Percentiles rank a stretch among this genome's conserved stretches.
These are phyloP conservation scores for Solanum sparsipilum DNA, from an alignment of 257 asterid species.

Conservation along the genomic window DNA sequence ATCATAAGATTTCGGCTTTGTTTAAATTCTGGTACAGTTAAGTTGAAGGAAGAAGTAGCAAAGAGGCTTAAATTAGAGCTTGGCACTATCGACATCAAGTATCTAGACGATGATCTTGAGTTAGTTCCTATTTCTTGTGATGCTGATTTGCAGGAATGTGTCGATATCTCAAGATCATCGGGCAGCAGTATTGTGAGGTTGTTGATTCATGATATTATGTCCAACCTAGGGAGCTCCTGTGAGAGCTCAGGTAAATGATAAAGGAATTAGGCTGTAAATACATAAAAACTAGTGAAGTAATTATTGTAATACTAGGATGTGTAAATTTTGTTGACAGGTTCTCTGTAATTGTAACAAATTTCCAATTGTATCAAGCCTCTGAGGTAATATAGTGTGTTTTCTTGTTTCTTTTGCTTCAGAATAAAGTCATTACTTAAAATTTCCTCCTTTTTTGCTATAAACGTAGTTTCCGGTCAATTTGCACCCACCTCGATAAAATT, in stretches of 20 bases:
- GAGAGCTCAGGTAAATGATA: constrained; percentile 70
- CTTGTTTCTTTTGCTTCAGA: constrained; percentile 25
- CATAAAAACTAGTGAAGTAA: constrained; percentile 17
- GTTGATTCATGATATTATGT: constrained; percentile 53
- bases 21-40: not conserved
- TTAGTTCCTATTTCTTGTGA: constrained; percentile 73
- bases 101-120: constrained; percentile 75
- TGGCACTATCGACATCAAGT: constrained; percentile 72
- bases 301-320: constrained; percentile 26
- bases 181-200: constrained; percentile 50
- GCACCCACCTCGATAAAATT: not conserved
- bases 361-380: not conserved
- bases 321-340: constrained; percentile 22
- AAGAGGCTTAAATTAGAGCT: constrained; percentile 52
- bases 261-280: constrained; percentile 6
- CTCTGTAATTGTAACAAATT: constrained; percentile 8
- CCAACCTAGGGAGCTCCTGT: constrained; percentile 64
- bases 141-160: constrained; percentile 62
- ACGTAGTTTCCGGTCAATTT: not conserved
- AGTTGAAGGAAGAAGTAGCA: constrained; percentile 18
- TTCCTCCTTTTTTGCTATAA: not conserved
- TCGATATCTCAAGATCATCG: constrained; percentile 41
- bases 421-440: not conserved
- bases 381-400: not conserved
- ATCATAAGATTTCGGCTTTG: constrained; percentile 18